These are phyloP conservation scores for Platanthera zijinensis DNA, from an alignment of 106 monocot species.

Conservation along the genomic window DNA sequence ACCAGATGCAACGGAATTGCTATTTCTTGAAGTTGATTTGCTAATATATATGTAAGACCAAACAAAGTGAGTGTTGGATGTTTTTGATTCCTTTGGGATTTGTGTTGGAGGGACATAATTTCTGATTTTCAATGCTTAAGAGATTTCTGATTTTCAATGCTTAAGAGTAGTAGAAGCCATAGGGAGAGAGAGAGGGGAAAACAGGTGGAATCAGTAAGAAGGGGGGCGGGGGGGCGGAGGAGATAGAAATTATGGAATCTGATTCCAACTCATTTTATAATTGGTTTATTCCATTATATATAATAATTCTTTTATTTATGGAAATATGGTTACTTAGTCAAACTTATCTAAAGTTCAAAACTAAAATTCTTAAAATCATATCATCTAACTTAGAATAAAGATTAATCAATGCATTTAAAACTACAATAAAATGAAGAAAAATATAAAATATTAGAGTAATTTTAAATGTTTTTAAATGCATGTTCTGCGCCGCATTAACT, in stretches of 20 bases:
- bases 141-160: background rate
- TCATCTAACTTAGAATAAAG: background rate
- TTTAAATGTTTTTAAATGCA: background rate
- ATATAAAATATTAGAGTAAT: background rate
- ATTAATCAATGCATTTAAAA: background rate
- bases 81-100: background rate
- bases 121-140: background rate
- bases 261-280: background rate
- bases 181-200: background rate
- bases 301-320: background rate
- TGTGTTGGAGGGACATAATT: background rate
- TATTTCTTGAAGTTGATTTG: too few relatives aligned
- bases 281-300: background rate
- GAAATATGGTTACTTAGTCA: background rate
- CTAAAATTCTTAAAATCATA: background rate
- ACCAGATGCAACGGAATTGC: too few relatives aligned
- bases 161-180: background rate
- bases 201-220: background rate
- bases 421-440: background rate
- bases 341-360: background rate
- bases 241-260: background rate
- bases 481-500: background rate
- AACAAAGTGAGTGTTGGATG: background rate
- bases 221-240: background rate
- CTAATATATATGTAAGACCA: too few relatives aligned